These are phyloP conservation scores for Komagataella kurtzmanii DNA, from an alignment of 805 yeast genomes.

Conservation along the genomic window DNA sequence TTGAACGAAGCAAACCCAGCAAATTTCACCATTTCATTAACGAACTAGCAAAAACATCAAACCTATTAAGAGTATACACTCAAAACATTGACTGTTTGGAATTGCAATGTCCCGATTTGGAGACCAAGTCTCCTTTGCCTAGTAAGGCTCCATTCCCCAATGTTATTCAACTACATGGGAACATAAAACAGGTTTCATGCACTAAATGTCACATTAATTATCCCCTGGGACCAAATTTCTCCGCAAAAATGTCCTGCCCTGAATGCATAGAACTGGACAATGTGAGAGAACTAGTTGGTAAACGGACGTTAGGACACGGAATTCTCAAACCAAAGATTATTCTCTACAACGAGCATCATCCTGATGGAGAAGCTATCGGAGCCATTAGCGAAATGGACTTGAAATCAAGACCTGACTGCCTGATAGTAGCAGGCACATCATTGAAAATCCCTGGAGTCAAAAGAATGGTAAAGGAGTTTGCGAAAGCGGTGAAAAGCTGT, in stretches of 20 bases:
- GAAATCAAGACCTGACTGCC: conserved; percentile 55
- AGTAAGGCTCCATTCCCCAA: conserved; percentile 26
- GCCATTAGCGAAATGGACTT: conserved; percentile 58
- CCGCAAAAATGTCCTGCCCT: conserved; percentile 31
- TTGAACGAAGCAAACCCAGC: conserved; percentile 51
- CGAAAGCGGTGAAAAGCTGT: conserved; percentile 38
- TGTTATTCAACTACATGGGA: conserved; percentile 78
- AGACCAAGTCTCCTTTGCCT: conserved; percentile 35
- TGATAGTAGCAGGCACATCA: conserved; percentile 76
- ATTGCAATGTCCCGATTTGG: conserved; percentile 33
- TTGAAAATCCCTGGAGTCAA: conserved; percentile 68
- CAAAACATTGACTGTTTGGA: conserved; percentile 85
- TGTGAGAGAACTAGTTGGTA: conserved; percentile 44
- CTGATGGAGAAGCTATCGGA: conserved; percentile 83
- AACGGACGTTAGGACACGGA: conserved; percentile 53
- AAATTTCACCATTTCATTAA: conserved; percentile 59
- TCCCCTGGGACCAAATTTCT: conserved; percentile 29
- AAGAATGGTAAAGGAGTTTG: conserved; percentile 45
- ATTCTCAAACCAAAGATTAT: conserved; percentile 53
- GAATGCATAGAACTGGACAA: conserved; percentile 48
- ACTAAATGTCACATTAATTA: conserved; percentile 57
- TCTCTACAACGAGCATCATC: conserved; percentile 64
- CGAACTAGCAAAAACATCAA: conserved; percentile 42
- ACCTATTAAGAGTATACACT: conserved; percentile 65
- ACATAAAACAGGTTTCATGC: conserved; percentile 60